Percentiles rank a stretch among this genome's conserved stretches.
Conservation (phyloP, 192 early-diverging fungal species). For the Haplosporangium gracile region DNA sequence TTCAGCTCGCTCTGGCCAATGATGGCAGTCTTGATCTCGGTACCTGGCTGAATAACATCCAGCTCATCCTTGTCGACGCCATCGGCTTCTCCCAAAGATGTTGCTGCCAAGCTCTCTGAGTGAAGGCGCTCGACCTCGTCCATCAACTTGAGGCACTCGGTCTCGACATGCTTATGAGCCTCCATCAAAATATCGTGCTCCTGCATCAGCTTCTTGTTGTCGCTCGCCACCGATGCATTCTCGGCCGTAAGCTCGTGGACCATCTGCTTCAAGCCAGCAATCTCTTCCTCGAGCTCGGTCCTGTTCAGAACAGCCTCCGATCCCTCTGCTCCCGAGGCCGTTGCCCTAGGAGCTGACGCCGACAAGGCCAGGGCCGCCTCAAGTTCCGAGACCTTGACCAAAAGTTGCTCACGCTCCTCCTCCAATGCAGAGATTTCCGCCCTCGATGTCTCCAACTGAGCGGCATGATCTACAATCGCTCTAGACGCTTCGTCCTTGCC, state of each 20-base stretch:
- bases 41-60: constrained; percentile 10
- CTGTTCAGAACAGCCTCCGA: constrained; percentile 33
- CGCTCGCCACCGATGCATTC: constrained; percentile 59
- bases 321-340: constrained; percentile 9
- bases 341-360: constrained; percentile 15
- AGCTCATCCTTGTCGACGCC: constrained; percentile 28
- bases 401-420: constrained; percentile 62
- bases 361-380: constrained; percentile 31
- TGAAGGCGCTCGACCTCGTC: constrained; percentile 83
- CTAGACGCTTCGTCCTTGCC: constrained; percentile 2
- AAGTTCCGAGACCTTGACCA: constrained; percentile 56
- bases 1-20: constrained; percentile 58
- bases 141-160: constrained; percentile 78
- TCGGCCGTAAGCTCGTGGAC: constrained; percentile 64
- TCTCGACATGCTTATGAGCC: constrained; percentile 76
- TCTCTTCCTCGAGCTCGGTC: constrained; percentile 58
- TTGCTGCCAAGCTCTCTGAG: constrained; percentile 60
- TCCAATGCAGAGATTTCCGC: constrained; percentile 50
- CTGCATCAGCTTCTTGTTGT: constrained; percentile 66
- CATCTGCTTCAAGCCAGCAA: constrained; percentile 61
- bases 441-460: constrained; percentile 34
- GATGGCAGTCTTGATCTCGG: constrained; percentile 54
- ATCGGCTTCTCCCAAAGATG: constrained; percentile 12
- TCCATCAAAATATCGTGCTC: constrained; percentile 69
- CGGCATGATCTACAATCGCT: background rate